Conservation (phyloP, 1,284 basidiomycete genomes). For the Stereum hirsutum region DNA sequence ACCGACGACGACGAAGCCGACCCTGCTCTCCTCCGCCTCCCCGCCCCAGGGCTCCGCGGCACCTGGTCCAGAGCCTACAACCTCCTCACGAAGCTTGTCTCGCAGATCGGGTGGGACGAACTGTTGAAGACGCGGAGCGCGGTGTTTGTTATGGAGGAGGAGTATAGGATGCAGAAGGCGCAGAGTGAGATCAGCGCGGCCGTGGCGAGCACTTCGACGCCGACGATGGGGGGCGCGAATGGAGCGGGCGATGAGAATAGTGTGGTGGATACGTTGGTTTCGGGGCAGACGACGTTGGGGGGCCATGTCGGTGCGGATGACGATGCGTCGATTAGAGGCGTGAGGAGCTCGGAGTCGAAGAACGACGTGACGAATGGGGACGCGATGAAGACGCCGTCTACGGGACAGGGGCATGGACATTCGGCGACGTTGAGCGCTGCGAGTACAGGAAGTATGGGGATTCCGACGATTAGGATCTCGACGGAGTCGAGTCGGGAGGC, state of each 20-base stretch:
- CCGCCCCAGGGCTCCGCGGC: conserved; percentile 88
- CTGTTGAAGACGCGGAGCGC: conserved; percentile 86
- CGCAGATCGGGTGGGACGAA: conserved; percentile 98
- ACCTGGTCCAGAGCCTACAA: conserved; percentile 95
- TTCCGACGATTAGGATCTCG: conserved; percentile 88
- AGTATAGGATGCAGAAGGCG: conserved; percentile 86
- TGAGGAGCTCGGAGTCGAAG: conserved; percentile 27
- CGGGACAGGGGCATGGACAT: too few relatives aligned
- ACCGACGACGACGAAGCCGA: conserved; percentile 93
- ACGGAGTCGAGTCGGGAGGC: conserved; percentile 62
- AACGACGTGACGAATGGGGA: conserved; percentile 12
- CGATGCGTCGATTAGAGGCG: conserved; percentile 63
- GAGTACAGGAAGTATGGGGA: conserved; percentile 23
- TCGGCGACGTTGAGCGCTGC: too few relatives aligned
- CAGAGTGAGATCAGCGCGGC: conserved; percentile 42
- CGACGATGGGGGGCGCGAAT: conserved; percentile 4
- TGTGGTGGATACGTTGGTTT: conserved; percentile 11
- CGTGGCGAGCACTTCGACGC: conserved; percentile 15
- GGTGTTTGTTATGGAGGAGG: conserved; percentile 99
- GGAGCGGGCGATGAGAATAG: conserved; percentile 52
- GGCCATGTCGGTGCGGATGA: conserved; percentile 42
- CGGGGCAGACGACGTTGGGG: neutral
- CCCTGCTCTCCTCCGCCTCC: conserved; percentile 85
- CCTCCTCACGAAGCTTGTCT: conserved; percentile 83
- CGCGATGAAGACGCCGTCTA: too few relatives aligned